A percentile compares a stretch with the other conserved stretches of the same genome.
phyloP scores from a whole-genome alignment of 2,329 filamentous ascomycete species.

The Fusarium verticillioides region DNA sequence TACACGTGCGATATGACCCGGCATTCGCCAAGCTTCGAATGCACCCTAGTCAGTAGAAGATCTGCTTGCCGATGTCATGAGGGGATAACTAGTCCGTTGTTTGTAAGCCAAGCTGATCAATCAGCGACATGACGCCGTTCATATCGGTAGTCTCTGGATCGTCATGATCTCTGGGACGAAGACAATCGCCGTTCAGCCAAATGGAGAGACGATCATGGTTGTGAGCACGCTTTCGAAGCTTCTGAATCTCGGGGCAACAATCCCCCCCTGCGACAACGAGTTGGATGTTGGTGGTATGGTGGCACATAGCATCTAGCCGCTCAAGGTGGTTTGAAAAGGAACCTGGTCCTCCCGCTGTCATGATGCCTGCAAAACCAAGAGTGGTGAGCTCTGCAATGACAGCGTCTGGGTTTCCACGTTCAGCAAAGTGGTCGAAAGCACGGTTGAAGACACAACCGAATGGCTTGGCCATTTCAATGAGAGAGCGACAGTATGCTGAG shows the following conservation, averaged over 20 bases:
- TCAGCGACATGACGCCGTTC: constrained; percentile 39
- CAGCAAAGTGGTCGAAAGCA: constrained; percentile 63
- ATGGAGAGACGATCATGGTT: constrained; percentile 37
- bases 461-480: constrained; percentile 56
- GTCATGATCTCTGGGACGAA: constrained; percentile 19
- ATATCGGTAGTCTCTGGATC: constrained; percentile 42
- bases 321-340: constrained; percentile 53
- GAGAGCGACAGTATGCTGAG: constrained; percentile 49
- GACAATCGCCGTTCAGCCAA: constrained; percentile 61
- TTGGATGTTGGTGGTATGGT: constrained; percentile 51
- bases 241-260: constrained; percentile 53
- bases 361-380: constrained; percentile 62
- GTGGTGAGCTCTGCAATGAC: constrained; percentile 50
- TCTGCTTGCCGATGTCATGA: constrained; percentile 42
- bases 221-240: constrained; percentile 45
- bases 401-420: constrained; percentile 23
- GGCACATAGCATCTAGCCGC: constrained; percentile 52
- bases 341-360: constrained; percentile 64
- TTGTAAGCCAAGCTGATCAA: constrained; percentile 37
- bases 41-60: constrained; percentile 26
- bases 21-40: background rate
- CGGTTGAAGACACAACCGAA: constrained; percentile 65
- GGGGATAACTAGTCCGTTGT: constrained; percentile 45
- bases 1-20: background rate
- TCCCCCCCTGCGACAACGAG: constrained; percentile 65